Evolutionary conservation across 257 asterid species (phyloP).

Genomic region (Nicotiana undulata): DNA sequence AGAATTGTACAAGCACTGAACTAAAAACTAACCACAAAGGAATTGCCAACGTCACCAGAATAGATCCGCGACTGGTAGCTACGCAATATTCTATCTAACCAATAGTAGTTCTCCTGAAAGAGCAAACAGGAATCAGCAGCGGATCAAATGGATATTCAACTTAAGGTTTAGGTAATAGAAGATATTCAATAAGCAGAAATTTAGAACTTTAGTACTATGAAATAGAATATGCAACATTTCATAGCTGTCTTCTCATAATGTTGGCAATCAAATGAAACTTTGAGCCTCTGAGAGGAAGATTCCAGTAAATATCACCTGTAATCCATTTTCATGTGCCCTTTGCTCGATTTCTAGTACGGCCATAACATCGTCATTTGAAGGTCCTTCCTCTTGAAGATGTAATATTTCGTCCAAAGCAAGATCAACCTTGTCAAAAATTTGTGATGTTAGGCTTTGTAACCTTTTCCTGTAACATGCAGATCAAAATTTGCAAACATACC

Average conservation of each 20-base stretch:
- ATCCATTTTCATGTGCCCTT: slow-evolving; percentile 93
- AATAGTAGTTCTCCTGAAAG: slow-evolving; percentile 74
- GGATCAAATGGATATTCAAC: slow-evolving; percentile 2
- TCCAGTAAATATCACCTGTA: slow-evolving; percentile 50
- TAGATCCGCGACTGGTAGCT: slow-evolving; percentile 90
- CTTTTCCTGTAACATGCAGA: slow-evolving; percentile 14
- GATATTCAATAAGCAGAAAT: neutral
- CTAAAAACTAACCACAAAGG: slow-evolving; percentile 52
- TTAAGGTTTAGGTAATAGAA: neutral
- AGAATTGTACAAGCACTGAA: slow-evolving; percentile 11
- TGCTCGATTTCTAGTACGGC: slow-evolving; percentile 85
- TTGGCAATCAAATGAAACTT: neutral
- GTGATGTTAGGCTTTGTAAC: slow-evolving; percentile 16
- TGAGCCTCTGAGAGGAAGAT: neutral
- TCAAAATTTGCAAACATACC: slow-evolving; percentile 35
- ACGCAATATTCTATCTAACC: slow-evolving; percentile 86
- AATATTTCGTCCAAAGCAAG: slow-evolving; percentile 75
- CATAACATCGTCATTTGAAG: slow-evolving; percentile 59
- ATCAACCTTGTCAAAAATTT: slow-evolving; percentile 47
- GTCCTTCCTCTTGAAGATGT: slow-evolving; percentile 83
- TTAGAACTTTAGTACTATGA: neutral
- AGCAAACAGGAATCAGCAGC: slow-evolving; percentile 18
- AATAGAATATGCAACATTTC: neutral
- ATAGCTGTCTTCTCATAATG: neutral
- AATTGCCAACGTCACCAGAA: slow-evolving; percentile 70